phyloP scores from a whole-genome alignment of 495 filamentous ascomycete species.

The Xylaria scruposa region DNA sequence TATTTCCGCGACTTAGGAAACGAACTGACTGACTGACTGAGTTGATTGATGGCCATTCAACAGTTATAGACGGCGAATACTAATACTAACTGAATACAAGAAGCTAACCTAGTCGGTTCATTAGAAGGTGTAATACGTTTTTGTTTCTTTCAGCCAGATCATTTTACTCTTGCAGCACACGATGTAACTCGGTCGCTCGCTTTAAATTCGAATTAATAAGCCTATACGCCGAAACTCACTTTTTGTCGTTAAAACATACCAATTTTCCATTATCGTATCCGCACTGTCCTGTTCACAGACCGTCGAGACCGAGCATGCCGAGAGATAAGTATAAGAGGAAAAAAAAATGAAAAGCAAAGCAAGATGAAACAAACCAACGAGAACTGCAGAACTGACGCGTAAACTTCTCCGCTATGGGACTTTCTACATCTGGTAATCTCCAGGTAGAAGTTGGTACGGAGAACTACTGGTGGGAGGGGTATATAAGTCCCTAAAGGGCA shows the following conservation, averaged over 20 bases:
- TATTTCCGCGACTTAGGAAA: background rate
- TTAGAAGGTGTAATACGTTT: no score
- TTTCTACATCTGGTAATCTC: background rate
- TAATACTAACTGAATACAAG: background rate
- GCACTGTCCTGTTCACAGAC: background rate
- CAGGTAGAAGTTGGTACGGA: slow-evolving; percentile 29
- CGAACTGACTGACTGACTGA: background rate
- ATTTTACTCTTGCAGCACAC: background rate
- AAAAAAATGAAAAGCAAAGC: background rate
- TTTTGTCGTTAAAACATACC: slow-evolving; percentile 11
- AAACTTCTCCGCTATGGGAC: background rate
- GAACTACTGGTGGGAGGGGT: slow-evolving; percentile 28
- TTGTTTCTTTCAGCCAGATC: background rate
- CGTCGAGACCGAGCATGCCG: background rate
- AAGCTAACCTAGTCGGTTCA: background rate
- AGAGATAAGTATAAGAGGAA: no score
- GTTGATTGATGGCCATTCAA: background rate
- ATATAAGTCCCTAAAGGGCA: slow-evolving; percentile 36
- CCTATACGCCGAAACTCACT: slow-evolving; percentile 17
- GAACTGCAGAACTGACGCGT: background rate
- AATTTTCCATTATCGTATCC: slow-evolving; percentile 4
- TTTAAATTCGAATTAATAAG: background rate
- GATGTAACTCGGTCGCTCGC: background rate
- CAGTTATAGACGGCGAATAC: background rate
- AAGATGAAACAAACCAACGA: background rate